Conservation (phyloP, 2,329 filamentous ascomycete genomes). For the Sclerotiophoma versabilis region DNA sequence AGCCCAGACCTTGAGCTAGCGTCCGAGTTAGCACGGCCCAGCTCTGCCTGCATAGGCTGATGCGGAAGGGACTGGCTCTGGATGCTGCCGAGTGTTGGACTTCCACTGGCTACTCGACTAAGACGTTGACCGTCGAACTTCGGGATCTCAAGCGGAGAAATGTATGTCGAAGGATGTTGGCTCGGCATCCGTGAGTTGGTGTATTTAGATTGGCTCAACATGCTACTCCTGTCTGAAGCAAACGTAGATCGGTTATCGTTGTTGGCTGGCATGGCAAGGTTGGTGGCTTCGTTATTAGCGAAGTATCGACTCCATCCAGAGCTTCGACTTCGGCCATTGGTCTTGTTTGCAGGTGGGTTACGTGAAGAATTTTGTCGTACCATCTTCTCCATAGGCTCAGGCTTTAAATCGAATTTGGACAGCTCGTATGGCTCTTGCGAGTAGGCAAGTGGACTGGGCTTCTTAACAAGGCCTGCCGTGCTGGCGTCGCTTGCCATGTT, state of each 20-base stretch:
- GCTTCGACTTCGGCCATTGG: slow-evolving; percentile 54
- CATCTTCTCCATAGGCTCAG: slow-evolving; percentile 39
- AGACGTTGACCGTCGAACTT: slow-evolving; percentile 66
- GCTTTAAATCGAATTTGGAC: slow-evolving; percentile 53
- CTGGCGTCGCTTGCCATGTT: slow-evolving; percentile 65
- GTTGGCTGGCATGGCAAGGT: slow-evolving; percentile 66
- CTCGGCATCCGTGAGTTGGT: slow-evolving; percentile 65
- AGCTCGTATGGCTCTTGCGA: slow-evolving; percentile 53
- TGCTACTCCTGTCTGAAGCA: slow-evolving; percentile 50
- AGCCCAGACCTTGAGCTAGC: slow-evolving; percentile 44
- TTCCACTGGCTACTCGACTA: slow-evolving; percentile 71
- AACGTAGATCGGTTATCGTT: slow-evolving; percentile 58
- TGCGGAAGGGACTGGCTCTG: slow-evolving; percentile 55
- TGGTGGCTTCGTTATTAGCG: slow-evolving; percentile 71
- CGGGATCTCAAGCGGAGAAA: slow-evolving; percentile 67
- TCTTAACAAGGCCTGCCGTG: slow-evolving; percentile 67
- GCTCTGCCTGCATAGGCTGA: slow-evolving; percentile 49
- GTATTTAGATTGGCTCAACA: slow-evolving; percentile 48
- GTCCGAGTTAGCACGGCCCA: slow-evolving; percentile 47
- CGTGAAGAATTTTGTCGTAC: slow-evolving; percentile 48
- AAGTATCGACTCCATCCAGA: slow-evolving; percentile 82
- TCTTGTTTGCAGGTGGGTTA: slow-evolving; percentile 26
- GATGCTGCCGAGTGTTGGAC: slow-evolving; percentile 69
- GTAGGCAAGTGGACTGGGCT: slow-evolving; percentile 53
- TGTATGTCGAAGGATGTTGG: slow-evolving; percentile 69